These are phyloP conservation scores for Halocafeteria seosinensis DNA, from an alignment of 108 stramenopile species.

Conservation along the genomic window DNA sequence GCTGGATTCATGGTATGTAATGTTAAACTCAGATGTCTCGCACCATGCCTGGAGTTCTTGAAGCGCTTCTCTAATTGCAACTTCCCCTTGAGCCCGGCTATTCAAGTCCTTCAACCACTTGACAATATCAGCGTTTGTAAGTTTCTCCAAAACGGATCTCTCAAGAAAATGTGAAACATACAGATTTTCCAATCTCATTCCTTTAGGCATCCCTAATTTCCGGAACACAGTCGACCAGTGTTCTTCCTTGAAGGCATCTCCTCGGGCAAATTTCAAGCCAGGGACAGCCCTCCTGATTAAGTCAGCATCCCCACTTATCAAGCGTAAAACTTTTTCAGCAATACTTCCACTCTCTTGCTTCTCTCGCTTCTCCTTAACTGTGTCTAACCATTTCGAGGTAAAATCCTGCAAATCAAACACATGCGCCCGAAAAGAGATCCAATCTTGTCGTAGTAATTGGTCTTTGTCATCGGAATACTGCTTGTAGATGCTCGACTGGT, in stretches of 20 bases:
- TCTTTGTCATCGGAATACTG: constrained; percentile 24
- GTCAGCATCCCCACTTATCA: too few species aligned
- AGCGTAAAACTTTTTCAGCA: too few species aligned
- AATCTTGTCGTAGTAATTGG: constrained; percentile 24
- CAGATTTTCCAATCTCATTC: constrained; percentile 32
- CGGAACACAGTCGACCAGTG: constrained; percentile 42
- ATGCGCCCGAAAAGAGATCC: constrained; percentile 39
- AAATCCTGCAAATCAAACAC: constrained; percentile 42
- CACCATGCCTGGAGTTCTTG: constrained; percentile 42
- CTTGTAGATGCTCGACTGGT: constrained; percentile 24
- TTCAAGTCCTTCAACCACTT: constrained; percentile 44
- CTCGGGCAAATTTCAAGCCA: constrained; percentile 37
- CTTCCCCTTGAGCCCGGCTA: constrained; percentile 41
- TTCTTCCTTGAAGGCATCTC: constrained; percentile 50
- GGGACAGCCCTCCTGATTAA: constrained; percentile 30
- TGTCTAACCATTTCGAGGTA: constrained; percentile 31
- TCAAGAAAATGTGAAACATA: constrained; percentile 34
- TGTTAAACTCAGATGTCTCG: constrained; percentile 34
- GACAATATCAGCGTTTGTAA: constrained; percentile 24
- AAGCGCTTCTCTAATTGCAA: constrained; percentile 44
- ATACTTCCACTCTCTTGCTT: too few species aligned
- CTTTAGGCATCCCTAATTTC: constrained; percentile 34
- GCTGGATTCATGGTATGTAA: constrained; percentile 27
- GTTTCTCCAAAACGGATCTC: constrained; percentile 11
- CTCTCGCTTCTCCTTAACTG: constrained; percentile 32